Percentiles rank a stretch among this genome's conserved stretches.
Evolutionary conservation across 768 basidiomycete genomes (phyloP).

Genomic region (Porphyrellus cyaneotinctus): DNA sequence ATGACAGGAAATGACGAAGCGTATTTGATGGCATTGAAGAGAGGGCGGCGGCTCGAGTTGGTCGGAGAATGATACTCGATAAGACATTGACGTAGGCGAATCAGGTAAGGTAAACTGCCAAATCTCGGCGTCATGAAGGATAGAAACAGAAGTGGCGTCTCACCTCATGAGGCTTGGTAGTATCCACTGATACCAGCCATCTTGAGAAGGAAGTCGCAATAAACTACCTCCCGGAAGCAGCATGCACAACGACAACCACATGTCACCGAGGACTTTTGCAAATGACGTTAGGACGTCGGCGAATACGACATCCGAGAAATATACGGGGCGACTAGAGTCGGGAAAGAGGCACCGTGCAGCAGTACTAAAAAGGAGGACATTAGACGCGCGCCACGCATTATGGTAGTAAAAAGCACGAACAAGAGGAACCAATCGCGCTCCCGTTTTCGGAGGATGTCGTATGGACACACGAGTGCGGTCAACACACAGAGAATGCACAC

Average conservation of each 20-base stretch:
- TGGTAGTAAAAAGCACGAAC: slow-evolving; percentile 46
- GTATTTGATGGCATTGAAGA: slow-evolving; percentile 94
- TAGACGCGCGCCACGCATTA: neutral
- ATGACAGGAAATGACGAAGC: slow-evolving; percentile 97
- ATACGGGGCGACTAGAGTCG: slow-evolving; percentile 54
- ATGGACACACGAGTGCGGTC: slow-evolving; percentile 61
- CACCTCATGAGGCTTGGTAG: slow-evolving; percentile 87
- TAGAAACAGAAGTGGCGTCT: slow-evolving; percentile 12
- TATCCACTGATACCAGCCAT: slow-evolving; percentile 69
- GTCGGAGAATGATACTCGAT: slow-evolving; percentile 68
- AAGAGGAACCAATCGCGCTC: slow-evolving; percentile 76
- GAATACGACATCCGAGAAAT: slow-evolving; percentile 89
- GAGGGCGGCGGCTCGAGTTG: slow-evolving; percentile 65
- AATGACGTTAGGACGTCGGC: slow-evolving; percentile 96
- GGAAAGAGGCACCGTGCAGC: slow-evolving; percentile 72
- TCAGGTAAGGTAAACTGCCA: slow-evolving; percentile 73
- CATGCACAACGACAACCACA: slow-evolving; percentile 87
- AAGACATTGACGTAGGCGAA: slow-evolving; percentile 93
- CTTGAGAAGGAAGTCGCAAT: slow-evolving; percentile 54
- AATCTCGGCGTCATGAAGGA: slow-evolving; percentile 2
- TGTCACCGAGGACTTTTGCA: slow-evolving; percentile 93
- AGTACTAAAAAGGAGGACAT: slow-evolving; percentile 43
- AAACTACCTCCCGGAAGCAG: slow-evolving; percentile 81
- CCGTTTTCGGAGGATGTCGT: slow-evolving; percentile 57
- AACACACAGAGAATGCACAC: slow-evolving; percentile 58